Conservation (phyloP, 768 basidiomycete genomes). For the Mycena maculata region DNA sequence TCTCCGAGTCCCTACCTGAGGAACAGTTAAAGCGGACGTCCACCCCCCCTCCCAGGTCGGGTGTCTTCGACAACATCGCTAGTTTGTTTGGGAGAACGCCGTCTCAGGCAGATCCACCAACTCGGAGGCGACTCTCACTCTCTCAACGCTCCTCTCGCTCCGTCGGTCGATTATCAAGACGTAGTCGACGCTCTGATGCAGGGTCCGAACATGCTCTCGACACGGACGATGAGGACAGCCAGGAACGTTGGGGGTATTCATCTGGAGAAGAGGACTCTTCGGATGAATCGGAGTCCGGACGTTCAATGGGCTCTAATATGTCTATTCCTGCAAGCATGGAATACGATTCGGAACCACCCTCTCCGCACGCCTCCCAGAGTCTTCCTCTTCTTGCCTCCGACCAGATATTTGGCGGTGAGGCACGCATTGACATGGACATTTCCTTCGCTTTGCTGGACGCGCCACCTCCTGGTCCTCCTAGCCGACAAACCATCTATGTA, state of each 20-base stretch:
- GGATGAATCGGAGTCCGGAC: conserved; percentile 49
- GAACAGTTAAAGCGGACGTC: conserved; percentile 46
- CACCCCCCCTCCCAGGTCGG: conserved; percentile 51
- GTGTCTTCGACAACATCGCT: conserved; percentile 75
- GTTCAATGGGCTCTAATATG: conserved; percentile 51
- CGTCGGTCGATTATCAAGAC: conserved; percentile 60
- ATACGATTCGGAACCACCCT: conserved; percentile 78
- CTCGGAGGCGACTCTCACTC: conserved; percentile 61
- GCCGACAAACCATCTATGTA: conserved; percentile 86
- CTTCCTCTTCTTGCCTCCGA: conserved; percentile 80
- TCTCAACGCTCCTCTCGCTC: conserved; percentile 69
- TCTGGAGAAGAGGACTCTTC: conserved; percentile 82
- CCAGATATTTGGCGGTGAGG: conserved; percentile 85
- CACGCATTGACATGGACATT: conserved; percentile 84
- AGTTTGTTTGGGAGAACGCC: conserved; percentile 70
- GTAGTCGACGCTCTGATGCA: conserved; percentile 65
- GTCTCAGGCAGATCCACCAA: conserved; percentile 50
- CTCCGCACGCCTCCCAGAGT: conserved; percentile 60
- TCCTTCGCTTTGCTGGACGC: conserved; percentile 70
- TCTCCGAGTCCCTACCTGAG: conserved; percentile 32
- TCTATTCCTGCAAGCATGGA: conserved; percentile 71
- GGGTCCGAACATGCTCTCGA: conserved; percentile 70
- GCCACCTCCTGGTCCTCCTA: conserved; percentile 86
- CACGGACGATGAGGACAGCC: conserved; percentile 62
- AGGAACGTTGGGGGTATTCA: conserved; percentile 94